Percentiles rank a stretch among this genome's conserved stretches.
These are phyloP conservation scores for Mollisiaceae sp. DNA, from an alignment of 2,329 filamentous ascomycete genomes.

Conservation along the genomic window DNA sequence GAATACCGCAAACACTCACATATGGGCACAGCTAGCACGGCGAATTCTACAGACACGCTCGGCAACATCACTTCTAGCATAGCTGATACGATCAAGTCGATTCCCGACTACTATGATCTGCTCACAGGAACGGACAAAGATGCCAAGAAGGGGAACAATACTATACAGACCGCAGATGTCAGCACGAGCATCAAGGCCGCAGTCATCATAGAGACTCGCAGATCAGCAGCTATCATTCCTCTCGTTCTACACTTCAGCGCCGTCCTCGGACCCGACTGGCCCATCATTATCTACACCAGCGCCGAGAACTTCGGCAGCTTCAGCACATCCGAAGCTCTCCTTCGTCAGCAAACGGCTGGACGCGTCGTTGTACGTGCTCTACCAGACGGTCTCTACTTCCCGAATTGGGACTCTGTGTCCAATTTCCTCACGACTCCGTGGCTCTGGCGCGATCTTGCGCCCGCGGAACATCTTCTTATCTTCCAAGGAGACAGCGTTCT, in stretches of 20 bases:
- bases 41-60: not conserved
- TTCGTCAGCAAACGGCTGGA: constrained; percentile 43
- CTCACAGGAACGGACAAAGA: constrained; percentile 6
- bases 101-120: constrained; percentile 9
- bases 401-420: constrained; percentile 45
- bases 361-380: constrained; percentile 47
- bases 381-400: constrained; percentile 44
- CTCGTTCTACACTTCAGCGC: constrained; percentile 47
- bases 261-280: constrained; percentile 51
- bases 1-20: not conserved
- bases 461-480: constrained; percentile 42
- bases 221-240: constrained; percentile 43
- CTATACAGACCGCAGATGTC: constrained; percentile 29
- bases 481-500: constrained; percentile 45
- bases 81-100: not conserved
- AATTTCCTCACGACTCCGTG: constrained; percentile 41
- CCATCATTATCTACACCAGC: constrained; percentile 49
- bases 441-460: constrained; percentile 44
- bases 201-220: constrained; percentile 47
- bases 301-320: constrained; percentile 38
- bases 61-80: not conserved
- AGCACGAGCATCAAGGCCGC: constrained; percentile 42
- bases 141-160: constrained; percentile 12
- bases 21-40: not conserved
- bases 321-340: constrained; percentile 45